A percentile compares a stretch with the other conserved stretches of the same genome.
phyloP scores from a whole-genome alignment of 108 stramenopile species.

The Licmophora abbreviata region DNA sequence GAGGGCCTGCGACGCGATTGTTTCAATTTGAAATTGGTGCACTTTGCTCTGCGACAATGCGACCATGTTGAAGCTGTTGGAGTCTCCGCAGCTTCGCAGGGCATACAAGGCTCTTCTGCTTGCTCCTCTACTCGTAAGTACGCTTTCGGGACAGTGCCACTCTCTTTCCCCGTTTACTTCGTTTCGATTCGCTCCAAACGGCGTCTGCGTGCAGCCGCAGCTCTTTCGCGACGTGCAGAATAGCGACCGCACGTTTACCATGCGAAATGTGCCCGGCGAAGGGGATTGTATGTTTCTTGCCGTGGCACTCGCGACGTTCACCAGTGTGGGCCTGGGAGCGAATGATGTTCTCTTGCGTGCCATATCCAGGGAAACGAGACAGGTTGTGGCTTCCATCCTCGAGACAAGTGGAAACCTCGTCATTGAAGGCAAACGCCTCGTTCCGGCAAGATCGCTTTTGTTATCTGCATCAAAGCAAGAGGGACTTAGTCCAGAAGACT shows the following conservation, averaged over 20 bases:
- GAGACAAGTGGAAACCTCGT: constrained; percentile 33
- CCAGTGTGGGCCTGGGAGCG: constrained; percentile 45
- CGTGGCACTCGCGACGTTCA: constrained; percentile 44
- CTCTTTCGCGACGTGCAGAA: constrained; percentile 10
- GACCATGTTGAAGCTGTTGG: no score
- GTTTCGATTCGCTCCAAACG: constrained; percentile 28
- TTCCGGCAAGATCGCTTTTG: constrained; percentile 33
- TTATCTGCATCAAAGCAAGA: constrained; percentile 41
- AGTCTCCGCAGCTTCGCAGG: no score
- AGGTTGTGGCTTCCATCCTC: constrained; percentile 55
- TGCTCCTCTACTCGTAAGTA: no score
- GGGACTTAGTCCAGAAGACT: constrained; percentile 36
- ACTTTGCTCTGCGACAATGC: no score
- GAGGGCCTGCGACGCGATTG: no score
- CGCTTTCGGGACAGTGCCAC: no score
- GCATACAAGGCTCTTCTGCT: no score
- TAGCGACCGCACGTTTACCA: constrained; percentile 19
- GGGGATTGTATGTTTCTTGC: constrained; percentile 76
- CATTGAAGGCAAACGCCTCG: constrained; percentile 36
- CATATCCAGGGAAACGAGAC: constrained; percentile 30
- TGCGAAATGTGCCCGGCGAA: constrained; percentile 68
- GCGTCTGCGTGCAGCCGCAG: constrained; percentile 19
- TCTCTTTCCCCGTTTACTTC: constrained; percentile 1
- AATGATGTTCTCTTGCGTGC: constrained; percentile 31
- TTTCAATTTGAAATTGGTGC: no score